phyloP scores from a whole-genome alignment of 768 basidiomycete genomes.

The Pisolithus microcarpus region DNA sequence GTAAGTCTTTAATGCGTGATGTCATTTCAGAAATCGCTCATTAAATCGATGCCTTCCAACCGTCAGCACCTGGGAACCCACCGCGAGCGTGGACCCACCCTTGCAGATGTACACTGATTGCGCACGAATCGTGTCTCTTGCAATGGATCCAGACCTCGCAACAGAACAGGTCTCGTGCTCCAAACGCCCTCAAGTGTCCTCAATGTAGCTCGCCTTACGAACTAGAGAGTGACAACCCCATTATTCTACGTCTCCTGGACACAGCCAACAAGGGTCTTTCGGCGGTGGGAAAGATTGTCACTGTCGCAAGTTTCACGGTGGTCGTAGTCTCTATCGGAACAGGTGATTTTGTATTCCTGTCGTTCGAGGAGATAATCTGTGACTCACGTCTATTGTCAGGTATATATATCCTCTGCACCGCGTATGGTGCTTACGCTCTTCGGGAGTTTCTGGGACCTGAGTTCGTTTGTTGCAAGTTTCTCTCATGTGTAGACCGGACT shows the following conservation, averaged over 20 bases:
- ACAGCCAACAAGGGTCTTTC: conserved; percentile 44
- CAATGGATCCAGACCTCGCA: conserved; percentile 75
- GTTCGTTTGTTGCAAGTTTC: conserved; percentile 27
- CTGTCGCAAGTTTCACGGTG: conserved; percentile 42
- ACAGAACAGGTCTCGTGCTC: conserved; percentile 41
- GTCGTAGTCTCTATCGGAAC: conserved; percentile 51
- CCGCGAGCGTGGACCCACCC: conserved; percentile 69
- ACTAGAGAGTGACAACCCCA: conserved; percentile 57
- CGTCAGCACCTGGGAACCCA: conserved; percentile 38
- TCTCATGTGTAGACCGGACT: neutral
- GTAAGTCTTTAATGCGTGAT: too few relatives aligned
- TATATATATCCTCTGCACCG: conserved; percentile 45
- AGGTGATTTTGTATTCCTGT: conserved; percentile 36
- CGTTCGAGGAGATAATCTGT: neutral
- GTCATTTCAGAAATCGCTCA: too few relatives aligned
- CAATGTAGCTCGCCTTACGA: conserved; percentile 66
- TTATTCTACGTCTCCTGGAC: conserved; percentile 44
- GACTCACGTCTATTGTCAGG: conserved; percentile 22
- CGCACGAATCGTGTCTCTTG: conserved; percentile 73
- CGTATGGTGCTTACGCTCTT: conserved; percentile 69
- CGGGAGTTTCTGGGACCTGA: conserved; percentile 64
- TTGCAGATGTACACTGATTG: conserved; percentile 72
- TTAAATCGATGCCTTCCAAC: neutral
- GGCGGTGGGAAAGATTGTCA: conserved; percentile 44
- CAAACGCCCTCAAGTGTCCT: conserved; percentile 71